Conservation (phyloP, 441 rosid genomes). For the Brassica balearica region DNA sequence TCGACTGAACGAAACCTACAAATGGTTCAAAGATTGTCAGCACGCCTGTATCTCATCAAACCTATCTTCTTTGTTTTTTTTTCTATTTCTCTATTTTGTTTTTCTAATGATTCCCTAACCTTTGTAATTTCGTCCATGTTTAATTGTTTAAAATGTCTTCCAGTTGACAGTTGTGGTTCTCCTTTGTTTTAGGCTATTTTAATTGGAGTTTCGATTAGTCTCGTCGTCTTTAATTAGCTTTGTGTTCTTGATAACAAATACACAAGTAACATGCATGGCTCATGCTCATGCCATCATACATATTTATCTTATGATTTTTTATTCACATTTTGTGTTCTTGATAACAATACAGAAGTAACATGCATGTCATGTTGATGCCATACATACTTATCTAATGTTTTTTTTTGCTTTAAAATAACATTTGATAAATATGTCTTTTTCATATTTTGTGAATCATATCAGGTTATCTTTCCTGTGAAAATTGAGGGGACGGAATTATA, state of each 20-base stretch:
- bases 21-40: slow-evolving; percentile 48
- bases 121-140: slow-evolving; percentile 14
- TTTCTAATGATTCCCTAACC: background rate
- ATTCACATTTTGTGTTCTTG: background rate
- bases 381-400: too few relatives aligned
- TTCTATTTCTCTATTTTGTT: too few relatives aligned
- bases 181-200: slow-evolving; percentile 37
- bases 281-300: background rate
- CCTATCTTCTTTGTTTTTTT: background rate
- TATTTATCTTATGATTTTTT: background rate
- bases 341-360: too few relatives aligned
- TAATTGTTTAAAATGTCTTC: slow-evolving; percentile 19
- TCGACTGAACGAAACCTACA: slow-evolving; percentile 34
- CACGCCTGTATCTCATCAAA: slow-evolving; percentile 38
- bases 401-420: too few relatives aligned
- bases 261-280: background rate
- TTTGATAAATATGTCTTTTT: too few relatives aligned
- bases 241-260: slow-evolving; percentile 3
- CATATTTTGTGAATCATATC: too few relatives aligned
- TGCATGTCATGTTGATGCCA: too few relatives aligned
- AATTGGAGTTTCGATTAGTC: background rate
- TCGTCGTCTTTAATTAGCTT: slow-evolving; percentile 14
- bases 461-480: background rate
- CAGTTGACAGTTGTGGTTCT: slow-evolving; percentile 11
- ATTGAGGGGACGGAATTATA: background rate